phyloP scores from a whole-genome alignment of 768 basidiomycete species.

The Hysterangium stoloniferum region DNA sequence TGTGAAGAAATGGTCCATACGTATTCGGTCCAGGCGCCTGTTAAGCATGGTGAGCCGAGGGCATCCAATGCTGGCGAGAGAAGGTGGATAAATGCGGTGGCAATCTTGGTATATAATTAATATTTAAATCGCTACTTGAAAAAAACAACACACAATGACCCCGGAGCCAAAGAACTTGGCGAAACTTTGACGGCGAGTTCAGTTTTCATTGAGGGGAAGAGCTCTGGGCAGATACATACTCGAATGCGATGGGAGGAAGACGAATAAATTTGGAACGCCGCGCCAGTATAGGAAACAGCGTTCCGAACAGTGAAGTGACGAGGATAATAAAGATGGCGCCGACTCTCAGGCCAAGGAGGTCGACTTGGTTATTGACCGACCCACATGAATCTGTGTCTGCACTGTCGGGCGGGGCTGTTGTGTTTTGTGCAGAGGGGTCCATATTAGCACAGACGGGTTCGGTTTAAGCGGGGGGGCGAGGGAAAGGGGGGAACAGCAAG shows the following conservation, averaged over 20 bases:
- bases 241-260: constrained; percentile 56
- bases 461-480: neutral
- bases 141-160: constrained; percentile 53
- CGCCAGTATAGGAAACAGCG: constrained; percentile 66
- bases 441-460: neutral
- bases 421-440: too few species aligned
- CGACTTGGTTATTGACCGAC: constrained; percentile 45
- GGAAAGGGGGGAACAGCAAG: too few species aligned
- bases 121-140: neutral
- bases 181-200: constrained; percentile 38
- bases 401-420: too few species aligned
- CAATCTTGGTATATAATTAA: constrained; percentile 53
- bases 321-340: constrained; percentile 73
- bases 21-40: constrained; percentile 63
- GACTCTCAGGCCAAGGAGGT: constrained; percentile 47
- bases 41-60: constrained; percentile 62
- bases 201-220: neutral
- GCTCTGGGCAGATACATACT: constrained; percentile 38
- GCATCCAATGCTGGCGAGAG: constrained; percentile 68
- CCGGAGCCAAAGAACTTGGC: constrained; percentile 90
- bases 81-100: constrained; percentile 84
- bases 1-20: constrained; percentile 37
- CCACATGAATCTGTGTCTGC: too few species aligned
- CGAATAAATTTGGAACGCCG: constrained; percentile 41
- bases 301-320: constrained; percentile 46